Conservation (phyloP, 1,284 basidiomycete genomes). For the Termitomyces sp. region DNA sequence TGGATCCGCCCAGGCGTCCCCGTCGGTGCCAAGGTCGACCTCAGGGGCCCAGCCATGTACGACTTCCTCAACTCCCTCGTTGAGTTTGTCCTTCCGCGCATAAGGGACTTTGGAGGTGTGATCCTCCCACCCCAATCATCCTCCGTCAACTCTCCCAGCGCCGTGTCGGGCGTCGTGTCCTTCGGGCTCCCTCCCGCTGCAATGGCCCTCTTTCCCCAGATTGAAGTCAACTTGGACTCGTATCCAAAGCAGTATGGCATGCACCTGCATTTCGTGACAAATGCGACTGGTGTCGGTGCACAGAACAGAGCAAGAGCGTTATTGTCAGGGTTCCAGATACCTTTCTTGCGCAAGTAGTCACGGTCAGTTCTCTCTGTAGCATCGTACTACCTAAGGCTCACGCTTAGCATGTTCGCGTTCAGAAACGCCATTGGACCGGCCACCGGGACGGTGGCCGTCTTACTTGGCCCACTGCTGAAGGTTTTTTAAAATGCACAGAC, state of each 20-base stretch:
- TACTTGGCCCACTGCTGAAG: background rate
- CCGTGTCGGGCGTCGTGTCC: constrained; percentile 82
- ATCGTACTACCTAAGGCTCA: background rate
- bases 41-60: constrained; percentile 90
- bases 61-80: constrained; percentile 86
- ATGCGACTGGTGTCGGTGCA: constrained; percentile 76
- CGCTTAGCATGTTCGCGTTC: too few species aligned
- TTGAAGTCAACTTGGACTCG: constrained; percentile 87
- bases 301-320: constrained; percentile 82
- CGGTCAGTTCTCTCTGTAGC: background rate
- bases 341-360: constrained; percentile 53
- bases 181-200: constrained; percentile 84
- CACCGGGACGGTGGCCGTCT: too few species aligned
- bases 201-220: constrained; percentile 90
- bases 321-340: constrained; percentile 86
- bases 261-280: constrained; percentile 90
- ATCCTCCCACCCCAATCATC: constrained; percentile 62
- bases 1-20: constrained; percentile 88
- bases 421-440: too few species aligned
- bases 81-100: constrained; percentile 91
- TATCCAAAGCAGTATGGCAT: constrained; percentile 85
- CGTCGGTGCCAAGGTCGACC: constrained; percentile 83
- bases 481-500: background rate
- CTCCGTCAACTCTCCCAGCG: constrained; percentile 63
- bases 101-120: constrained; percentile 88